These are phyloP conservation scores for Cryptosporidium muris DNA, from an alignment of 169 alveolate genomes.

Conservation along the genomic window DNA sequence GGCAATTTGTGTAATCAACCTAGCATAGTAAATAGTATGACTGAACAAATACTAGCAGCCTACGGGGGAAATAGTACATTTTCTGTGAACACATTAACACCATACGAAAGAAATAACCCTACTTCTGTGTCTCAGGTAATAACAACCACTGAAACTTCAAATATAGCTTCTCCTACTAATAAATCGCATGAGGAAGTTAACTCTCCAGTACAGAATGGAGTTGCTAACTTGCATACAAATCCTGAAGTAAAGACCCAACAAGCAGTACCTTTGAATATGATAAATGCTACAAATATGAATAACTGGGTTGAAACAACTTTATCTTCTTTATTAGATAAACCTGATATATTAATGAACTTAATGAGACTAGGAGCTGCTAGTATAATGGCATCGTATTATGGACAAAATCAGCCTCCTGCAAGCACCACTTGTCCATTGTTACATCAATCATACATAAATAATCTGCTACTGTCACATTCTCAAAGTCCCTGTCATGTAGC, in stretches of 20 bases:
- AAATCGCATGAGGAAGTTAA: no score
- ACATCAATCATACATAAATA: constrained; percentile 20
- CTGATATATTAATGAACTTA: constrained; percentile 57
- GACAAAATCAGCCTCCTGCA: constrained; percentile 32
- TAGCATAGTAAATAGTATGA: background rate
- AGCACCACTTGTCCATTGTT: constrained; percentile 7
- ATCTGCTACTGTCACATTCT: constrained; percentile 18
- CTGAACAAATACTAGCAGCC: constrained; percentile 25
- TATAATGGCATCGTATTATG: constrained; percentile 64
- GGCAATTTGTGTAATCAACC: constrained; percentile 7
- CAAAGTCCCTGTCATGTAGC: constrained; percentile 22
- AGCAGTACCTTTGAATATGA: constrained; percentile 21
- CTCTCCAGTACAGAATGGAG: no score
- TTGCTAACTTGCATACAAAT: no score
- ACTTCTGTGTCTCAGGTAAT: no score
- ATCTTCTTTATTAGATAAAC: constrained; percentile 53
- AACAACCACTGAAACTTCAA: no score
- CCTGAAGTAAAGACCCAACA: background rate
- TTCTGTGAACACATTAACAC: no score
- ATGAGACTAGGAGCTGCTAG: constrained; percentile 71
- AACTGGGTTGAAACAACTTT: constrained; percentile 62
- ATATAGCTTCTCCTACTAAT: no score
- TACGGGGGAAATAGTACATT: background rate
- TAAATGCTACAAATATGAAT: constrained; percentile 20
- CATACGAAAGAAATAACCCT: no score